Evolutionary conservation across 345 rosid species (phyloP), one percentile per base, ranked within the genome.

Genomic region (Garcia nutans): DNA sequence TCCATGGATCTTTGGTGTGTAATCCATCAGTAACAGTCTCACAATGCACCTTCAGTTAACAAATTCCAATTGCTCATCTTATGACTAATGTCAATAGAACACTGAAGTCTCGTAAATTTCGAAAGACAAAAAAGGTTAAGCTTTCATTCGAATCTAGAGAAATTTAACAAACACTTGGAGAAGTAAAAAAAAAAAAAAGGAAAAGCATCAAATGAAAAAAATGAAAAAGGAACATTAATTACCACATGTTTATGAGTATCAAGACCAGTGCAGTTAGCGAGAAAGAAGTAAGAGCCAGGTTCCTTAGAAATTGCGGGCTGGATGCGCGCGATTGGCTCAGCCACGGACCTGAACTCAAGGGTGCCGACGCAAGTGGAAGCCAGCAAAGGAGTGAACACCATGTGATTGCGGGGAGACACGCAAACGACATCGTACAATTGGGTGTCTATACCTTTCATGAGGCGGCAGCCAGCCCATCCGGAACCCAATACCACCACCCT

Each of bases 351-450:
- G 84, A 95, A 95, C 77, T 95, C 97, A 50, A 95, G 96, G 10
- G 96, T 95, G 17, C 97, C 99, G 45, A 93, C 97, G 70, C 99
- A 95, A n/a, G 97, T 95, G 22, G 99, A 95, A 42, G 97, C 99
- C 52, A 93, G 81, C 5, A 93, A 88, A 58, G 97, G 97, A 24
- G 97, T 91, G 83, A 95, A 91, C 1, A 91, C 97, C 99, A 93
- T 95, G 77, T 95, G 97, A 75, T 91, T 93, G 76, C 97, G 75
- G 12, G 97, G 97, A 0, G 97, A 92, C 6, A 95, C 92, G 76
- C 94, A 92, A 8, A 94, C 97, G 60, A 94, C 93, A 78, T 94
- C 97, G 79, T 92, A 90, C 20, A 83, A 13, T 7, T 49, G 65
- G 24, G 99, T 89, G 74, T 95, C 93, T 57, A 95, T 68, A 37